Conservation (phyloP, 1,139 yeast species). For the Blastobotrys serpentis region DNA sequence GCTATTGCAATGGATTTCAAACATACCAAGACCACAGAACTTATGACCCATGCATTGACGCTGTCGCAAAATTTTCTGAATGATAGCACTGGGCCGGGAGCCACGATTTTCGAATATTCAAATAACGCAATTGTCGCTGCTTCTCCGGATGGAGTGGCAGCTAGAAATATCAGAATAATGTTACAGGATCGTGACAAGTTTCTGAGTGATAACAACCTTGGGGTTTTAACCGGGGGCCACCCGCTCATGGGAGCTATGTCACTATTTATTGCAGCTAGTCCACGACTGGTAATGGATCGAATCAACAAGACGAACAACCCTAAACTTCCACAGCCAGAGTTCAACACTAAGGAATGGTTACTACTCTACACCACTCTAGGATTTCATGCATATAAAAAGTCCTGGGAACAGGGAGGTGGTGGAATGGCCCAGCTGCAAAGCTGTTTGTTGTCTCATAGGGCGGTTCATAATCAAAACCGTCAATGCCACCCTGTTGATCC, state of each 20-base stretch:
- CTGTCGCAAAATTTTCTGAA: neutral
- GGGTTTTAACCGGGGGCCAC: constrained; percentile 1
- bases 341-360: constrained; percentile 8
- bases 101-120: neutral
- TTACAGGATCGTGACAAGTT: constrained; percentile 3
- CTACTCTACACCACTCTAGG: constrained; percentile 7
- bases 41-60: neutral
- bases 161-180: neutral
- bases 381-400: constrained; percentile 10
- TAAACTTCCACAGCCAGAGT: constrained; percentile 1
- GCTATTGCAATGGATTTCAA: constrained; percentile 2
- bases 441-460: constrained; percentile 1
- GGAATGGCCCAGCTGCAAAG: constrained; percentile 9
- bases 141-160: neutral
- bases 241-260: constrained; percentile 7
- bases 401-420: constrained; percentile 18
- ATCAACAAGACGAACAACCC: neutral
- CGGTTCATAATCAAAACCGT: neutral
- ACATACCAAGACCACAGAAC: neutral
- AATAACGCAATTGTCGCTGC: neutral
- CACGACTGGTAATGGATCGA: constrained; percentile 4
- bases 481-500: neutral
- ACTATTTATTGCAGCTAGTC: neutral
- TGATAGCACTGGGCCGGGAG: neutral
- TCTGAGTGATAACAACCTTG: neutral